Conservation (phyloP, 164 flowering plant genomes). For the Saururus chinensis region DNA sequence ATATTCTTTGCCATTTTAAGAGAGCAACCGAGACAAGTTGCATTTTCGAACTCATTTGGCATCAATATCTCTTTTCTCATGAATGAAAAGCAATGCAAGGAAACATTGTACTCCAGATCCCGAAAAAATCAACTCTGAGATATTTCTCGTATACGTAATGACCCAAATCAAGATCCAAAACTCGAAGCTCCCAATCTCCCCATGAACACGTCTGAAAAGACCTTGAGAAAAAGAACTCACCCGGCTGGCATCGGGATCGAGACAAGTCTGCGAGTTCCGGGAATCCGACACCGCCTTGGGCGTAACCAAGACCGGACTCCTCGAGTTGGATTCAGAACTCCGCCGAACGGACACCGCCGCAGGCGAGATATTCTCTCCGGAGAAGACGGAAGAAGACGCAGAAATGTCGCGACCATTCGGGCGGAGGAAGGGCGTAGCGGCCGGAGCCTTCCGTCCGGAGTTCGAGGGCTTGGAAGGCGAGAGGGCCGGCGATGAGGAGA, state of each 20-base stretch:
- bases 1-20: no score
- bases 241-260: conserved; percentile 85
- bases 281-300: conserved; percentile 89
- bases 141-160: no score
- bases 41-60: no score
- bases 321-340: conserved; percentile 1
- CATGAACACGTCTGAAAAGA: not conserved
- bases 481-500: not conserved
- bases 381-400: conserved; percentile 29
- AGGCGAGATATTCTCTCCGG: conserved; percentile 23
- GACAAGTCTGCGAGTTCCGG: conserved; percentile 67
- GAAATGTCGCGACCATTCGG: conserved; percentile 13
- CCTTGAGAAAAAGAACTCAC: conserved; percentile 17
- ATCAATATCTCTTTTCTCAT: no score
- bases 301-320: conserved; percentile 35
- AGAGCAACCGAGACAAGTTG: no score
- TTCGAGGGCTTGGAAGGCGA: conserved; percentile 12
- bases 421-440: conserved; percentile 5
- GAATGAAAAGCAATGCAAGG: no score
- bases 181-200: no score
- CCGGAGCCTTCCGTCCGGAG: conserved; percentile 1
- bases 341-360: not conserved
- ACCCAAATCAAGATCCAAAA: no score
- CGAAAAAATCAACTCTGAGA: no score
- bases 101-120: no score